These are phyloP conservation scores for Asterionellopsis glacialis DNA, from an alignment of 108 stramenopile genomes.

Conservation along the genomic window DNA sequence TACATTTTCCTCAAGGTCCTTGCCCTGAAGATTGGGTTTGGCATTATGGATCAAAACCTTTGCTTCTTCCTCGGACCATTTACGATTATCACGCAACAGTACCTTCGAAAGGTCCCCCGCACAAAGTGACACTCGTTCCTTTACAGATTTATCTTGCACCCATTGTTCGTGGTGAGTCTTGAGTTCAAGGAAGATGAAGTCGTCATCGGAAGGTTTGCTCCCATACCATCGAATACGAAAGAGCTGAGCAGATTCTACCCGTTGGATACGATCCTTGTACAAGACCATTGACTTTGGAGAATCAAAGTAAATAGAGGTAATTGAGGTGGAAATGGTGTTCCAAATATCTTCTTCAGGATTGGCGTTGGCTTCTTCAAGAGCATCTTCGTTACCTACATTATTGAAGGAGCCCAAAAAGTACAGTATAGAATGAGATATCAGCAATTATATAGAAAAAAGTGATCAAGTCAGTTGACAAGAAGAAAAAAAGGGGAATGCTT, in stretches of 20 bases:
- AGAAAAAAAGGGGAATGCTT: constrained; percentile 5
- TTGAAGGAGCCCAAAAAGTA: no score
- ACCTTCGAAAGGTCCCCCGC: constrained; percentile 10
- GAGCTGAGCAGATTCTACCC: constrained; percentile 28
- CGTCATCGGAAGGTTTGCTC: constrained; percentile 18
- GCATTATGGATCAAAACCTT: constrained; percentile 12
- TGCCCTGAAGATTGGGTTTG: constrained; percentile 3
- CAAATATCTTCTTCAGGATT: no score
- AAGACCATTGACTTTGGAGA: constrained; percentile 25
- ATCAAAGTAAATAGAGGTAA: constrained; percentile 39
- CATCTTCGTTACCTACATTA: no score
- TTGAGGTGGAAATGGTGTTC: constrained; percentile 20
- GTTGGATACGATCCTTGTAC: constrained; percentile 24
- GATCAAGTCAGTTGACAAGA: not conserved
- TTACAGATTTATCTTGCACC: constrained; percentile 27
- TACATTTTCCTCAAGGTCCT: constrained; percentile 7
- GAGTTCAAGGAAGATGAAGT: constrained; percentile 24
- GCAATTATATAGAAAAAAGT: not conserved
- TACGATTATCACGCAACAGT: no score
- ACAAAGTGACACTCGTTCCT: constrained; percentile 26
- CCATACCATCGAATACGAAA: constrained; percentile 39
- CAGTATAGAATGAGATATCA: no score
- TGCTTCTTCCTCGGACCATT: constrained; percentile 7
- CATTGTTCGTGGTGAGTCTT: constrained; percentile 43
- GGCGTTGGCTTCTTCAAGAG: constrained; percentile 1